A percentile compares a stretch with the other conserved stretches of the same genome.
These are phyloP conservation scores for Metschnikowia cerradonensis DNA, from an alignment of 805 yeast genomes.

Conservation along the genomic window DNA sequence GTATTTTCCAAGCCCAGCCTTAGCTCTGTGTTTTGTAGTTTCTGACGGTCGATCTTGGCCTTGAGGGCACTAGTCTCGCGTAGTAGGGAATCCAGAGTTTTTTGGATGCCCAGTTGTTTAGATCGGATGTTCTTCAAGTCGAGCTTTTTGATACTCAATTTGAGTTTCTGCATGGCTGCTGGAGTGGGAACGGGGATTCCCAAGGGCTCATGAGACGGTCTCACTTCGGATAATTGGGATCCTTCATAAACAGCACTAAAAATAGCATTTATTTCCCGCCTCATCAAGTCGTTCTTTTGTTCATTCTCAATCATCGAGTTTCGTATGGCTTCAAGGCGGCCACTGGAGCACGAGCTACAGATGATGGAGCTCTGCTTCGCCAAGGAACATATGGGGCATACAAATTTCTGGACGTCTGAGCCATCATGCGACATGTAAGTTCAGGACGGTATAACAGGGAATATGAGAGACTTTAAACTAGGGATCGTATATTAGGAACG, in stretches of 20 bases:
- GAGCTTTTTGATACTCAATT: constrained; percentile 30
- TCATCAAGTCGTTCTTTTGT: constrained; percentile 16
- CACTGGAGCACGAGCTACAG: constrained; percentile 22
- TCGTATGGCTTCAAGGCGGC: constrained; percentile 19
- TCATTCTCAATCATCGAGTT: constrained; percentile 28
- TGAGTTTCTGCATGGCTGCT: constrained; percentile 20
- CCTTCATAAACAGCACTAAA: constrained; percentile 13
- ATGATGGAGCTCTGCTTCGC: constrained; percentile 16
- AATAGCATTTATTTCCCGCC: constrained; percentile 24
- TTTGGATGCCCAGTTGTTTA: constrained; percentile 11
- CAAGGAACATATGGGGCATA: constrained; percentile 17
- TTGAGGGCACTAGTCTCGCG: constrained; percentile 1
- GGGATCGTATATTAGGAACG: too few species aligned
- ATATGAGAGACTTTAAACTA: too few species aligned
- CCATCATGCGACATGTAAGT: constrained; percentile 10
- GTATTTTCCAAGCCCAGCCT: background rate
- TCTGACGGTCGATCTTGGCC: constrained; percentile 1
- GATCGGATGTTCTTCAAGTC: constrained; percentile 17
- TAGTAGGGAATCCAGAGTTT: constrained; percentile 3
- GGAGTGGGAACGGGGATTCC: constrained; percentile 5
- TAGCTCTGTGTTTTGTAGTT: background rate
- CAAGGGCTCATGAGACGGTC: background rate
- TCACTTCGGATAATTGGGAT: background rate
- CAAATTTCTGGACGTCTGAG: background rate
- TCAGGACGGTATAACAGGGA: background rate